These are phyloP conservation scores for Fragaria nilgerrensis DNA, from an alignment of 306 rosid genomes.

Conservation along the genomic window DNA sequence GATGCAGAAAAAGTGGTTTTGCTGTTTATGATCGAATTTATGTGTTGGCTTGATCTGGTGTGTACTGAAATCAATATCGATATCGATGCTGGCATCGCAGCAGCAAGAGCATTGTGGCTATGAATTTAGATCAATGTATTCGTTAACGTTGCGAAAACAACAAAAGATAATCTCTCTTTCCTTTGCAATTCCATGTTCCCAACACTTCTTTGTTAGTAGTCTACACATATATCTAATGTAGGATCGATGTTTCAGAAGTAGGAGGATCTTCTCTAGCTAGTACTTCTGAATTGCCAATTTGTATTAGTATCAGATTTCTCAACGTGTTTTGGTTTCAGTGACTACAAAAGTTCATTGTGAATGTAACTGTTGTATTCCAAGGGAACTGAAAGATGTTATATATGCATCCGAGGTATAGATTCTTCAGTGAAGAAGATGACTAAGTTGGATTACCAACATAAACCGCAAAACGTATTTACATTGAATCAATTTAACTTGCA, in stretches of 20 bases:
- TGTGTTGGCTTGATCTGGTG: background rate
- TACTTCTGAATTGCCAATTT: background rate
- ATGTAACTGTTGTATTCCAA: background rate
- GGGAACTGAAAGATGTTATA: background rate
- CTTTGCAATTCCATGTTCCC: background rate
- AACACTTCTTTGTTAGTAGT: background rate
- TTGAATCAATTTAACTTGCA: background rate
- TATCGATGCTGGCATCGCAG: background rate
- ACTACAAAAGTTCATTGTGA: background rate
- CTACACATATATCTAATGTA: background rate
- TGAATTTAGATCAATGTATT: background rate
- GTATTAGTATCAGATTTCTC: background rate
- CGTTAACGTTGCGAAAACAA: background rate
- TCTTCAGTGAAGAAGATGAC: background rate
- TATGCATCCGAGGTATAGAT: background rate
- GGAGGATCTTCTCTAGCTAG: background rate
- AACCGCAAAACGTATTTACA: background rate
- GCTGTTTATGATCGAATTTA: constrained; percentile 28
- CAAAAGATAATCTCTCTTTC: background rate
- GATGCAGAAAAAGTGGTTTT: constrained; percentile 47
- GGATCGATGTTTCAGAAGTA: background rate
- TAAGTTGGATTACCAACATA: background rate
- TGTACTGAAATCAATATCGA: background rate
- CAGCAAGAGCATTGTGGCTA: background rate
- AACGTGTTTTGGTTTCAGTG: background rate